Base-by-base conservation (phyloP, 2,329 filamentous ascomycete species). In the Ophiostoma sp. region DNA sequence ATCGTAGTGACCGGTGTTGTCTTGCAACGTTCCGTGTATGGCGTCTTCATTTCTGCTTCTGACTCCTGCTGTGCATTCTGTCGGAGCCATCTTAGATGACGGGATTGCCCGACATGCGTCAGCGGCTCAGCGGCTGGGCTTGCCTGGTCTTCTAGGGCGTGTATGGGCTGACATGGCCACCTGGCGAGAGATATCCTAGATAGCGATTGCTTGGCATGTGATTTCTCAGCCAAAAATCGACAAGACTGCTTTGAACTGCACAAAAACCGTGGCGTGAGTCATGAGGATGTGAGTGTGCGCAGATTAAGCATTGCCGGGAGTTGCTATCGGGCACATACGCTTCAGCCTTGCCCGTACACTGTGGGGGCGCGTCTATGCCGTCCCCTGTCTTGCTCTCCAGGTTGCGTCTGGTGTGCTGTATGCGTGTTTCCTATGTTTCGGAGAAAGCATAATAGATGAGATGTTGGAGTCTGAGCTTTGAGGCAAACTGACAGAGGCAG, bases 401-500 rank as follows among this genome's bases (percentile, higher is more conserved):
- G 23, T 57, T 15, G 6, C 27, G 52, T 27, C 52, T 57, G 23
- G 4, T 57, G 52, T 57, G n/a, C 52, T 57, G 4, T 10, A 27
- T 57, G 23, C n/a, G 52, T 57, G 52, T 57, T 57, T 57, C 23
- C n/a, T 57, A 27, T 27, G 52, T 57, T 57, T 57, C n/a, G 52
- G 52, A 57, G 11, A n/a, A 57, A 27, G 52, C 52, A 27, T 57
- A 7, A 31, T 11, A 27, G 1, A 57, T 57, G 52, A 27, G 52
- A 23, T 27, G 5, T 11, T 27, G 52, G 11, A 3, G 52, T 57
- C 52, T 57, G 52, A 27, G 52, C 52, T 57, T 3, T 27, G 44
- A 20, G 44, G 17, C 44, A 48, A 1, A 39, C 10, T 11, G 36
- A 39, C 36, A 39, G 27, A 31, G 27, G 27, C 27, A 31, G 27